Evolutionary conservation across 192 early-diverging fungal species (phyloP).

Genomic region (Spinellus fusiger): DNA sequence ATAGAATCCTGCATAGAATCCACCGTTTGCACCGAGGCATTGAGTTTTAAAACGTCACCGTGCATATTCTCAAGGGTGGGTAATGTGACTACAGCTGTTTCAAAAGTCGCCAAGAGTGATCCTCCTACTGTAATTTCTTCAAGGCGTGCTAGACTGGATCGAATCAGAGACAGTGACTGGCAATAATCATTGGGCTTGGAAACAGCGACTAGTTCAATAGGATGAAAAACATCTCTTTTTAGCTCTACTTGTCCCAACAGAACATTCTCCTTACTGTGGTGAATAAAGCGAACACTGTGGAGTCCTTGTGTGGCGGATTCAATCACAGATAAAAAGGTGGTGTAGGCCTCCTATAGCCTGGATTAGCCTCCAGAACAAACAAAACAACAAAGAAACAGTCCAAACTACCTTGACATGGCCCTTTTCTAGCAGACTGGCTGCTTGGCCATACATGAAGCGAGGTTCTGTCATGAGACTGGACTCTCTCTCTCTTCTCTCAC

Average conservation of each 20-base stretch:
- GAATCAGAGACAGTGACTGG: not conserved
- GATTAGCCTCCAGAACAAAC: not conserved
- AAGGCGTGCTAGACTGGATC: slow-evolving; percentile 7
- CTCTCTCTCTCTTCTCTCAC: not conserved
- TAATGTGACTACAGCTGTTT: too few species aligned
- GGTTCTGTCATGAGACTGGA: not conserved
- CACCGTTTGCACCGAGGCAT: too few species aligned
- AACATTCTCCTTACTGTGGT: slow-evolving; percentile 35
- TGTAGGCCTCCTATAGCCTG: slow-evolving; percentile 45
- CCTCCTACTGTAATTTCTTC: slow-evolving; percentile 8
- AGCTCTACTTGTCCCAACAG: not conserved
- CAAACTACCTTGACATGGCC: slow-evolving; percentile 42
- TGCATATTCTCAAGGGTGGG: too few species aligned
- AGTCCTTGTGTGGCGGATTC: slow-evolving; percentile 40
- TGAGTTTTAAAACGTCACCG: too few species aligned
- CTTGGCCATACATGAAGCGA: slow-evolving; percentile 8
- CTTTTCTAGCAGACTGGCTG: slow-evolving; percentile 32
- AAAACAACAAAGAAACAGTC: not conserved
- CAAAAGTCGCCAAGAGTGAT: too few species aligned
- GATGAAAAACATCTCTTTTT: slow-evolving; percentile 4
- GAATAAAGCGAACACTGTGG: slow-evolving; percentile 46
- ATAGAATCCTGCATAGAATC: too few species aligned
- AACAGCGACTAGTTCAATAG: not conserved
- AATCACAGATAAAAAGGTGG: slow-evolving; percentile 38
- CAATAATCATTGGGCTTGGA: slow-evolving; percentile 8